These are phyloP conservation scores for Leccinum ochraceum DNA, from an alignment of 768 basidiomycete genomes.

Conservation along the genomic window DNA sequence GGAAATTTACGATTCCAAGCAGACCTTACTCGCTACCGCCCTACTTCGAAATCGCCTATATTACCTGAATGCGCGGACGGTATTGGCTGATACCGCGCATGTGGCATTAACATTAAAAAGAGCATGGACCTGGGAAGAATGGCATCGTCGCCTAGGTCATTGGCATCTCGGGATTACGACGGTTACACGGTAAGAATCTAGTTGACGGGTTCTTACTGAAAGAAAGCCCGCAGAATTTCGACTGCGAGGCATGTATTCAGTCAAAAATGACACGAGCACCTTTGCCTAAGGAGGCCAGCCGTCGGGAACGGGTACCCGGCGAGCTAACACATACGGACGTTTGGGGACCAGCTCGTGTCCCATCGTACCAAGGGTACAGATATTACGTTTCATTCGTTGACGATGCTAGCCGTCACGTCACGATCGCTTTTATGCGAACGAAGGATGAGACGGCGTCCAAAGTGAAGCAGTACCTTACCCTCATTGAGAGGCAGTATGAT, in stretches of 20 bases:
- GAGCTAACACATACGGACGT: neutral
- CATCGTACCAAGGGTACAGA: neutral
- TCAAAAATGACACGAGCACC: neutral
- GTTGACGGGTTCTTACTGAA: neutral
- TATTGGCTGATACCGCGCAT: neutral
- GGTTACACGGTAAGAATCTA: neutral
- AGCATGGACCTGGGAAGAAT: neutral
- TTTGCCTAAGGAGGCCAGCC: neutral
- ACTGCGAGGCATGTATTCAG: neutral
- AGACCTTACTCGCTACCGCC: neutral
- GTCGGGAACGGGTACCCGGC: neutral
- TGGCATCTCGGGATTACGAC: neutral
- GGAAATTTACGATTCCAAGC: slow-evolving; percentile 5
- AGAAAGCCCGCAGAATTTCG: neutral
- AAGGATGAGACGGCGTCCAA: neutral
- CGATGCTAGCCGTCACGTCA: neutral
- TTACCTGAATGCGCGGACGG: neutral
- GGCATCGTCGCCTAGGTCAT: neutral
- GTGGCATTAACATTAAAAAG: neutral
- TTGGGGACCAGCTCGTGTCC: neutral
- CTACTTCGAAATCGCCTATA: neutral
- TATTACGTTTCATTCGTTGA: neutral
- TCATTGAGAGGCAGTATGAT: neutral
- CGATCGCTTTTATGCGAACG: neutral
- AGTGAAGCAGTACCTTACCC: neutral